Conservation (phyloP, 129 eudicot species). For the Helianthus annuus region HanXRQr2.0-SUNRISE NC_035436.2:154180811-154181310, state of each 20-base stretch:
- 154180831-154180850: not conserved
- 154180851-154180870: conserved; percentile 1
- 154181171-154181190: conserved; percentile 12
- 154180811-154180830: not conserved
- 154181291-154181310: conserved; percentile 11
- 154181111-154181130: conserved; percentile 72
- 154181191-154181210: not conserved
- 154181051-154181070: conserved; percentile 85
- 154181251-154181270: not conserved
- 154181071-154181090: conserved; percentile 65
- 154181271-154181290: conserved; percentile 15
- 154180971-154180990: conserved; percentile 2
- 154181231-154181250: not conserved
- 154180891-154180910: conserved; percentile 5
- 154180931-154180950: conserved; percentile 11
- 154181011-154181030: conserved; percentile 74
- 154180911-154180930: conserved; percentile 16
- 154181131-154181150: conserved; percentile 66
- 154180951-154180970: not conserved
- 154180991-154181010: conserved; percentile 16
- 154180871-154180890: conserved; percentile 12
- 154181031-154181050: conserved; percentile 73
- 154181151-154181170: conserved; percentile 43
- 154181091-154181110: conserved; percentile 62
- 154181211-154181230: conserved; percentile 8